These are phyloP conservation scores for Fragilaria radians DNA, from an alignment of 108 stramenopile species.

Conservation along the genomic window DNA sequence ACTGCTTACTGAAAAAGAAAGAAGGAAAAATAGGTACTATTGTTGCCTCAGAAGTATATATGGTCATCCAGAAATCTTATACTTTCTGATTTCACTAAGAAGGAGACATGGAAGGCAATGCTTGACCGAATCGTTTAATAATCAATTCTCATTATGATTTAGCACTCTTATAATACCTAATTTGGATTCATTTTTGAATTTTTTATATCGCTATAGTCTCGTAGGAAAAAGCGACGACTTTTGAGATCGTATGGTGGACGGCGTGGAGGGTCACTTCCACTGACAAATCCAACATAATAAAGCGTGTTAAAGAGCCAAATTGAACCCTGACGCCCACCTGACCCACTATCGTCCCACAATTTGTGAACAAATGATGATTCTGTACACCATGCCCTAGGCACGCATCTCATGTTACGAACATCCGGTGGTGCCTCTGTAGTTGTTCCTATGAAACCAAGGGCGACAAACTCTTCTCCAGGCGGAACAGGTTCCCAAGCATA, in stretches of 20 bases:
- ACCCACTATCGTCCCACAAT: constrained; percentile 89
- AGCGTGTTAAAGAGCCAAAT: constrained; percentile 88
- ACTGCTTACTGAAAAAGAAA: no score
- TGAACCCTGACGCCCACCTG: constrained; percentile 81
- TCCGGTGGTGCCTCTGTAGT: constrained; percentile 87
- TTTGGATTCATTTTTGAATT: constrained; percentile 27
- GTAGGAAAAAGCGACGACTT: constrained; percentile 78
- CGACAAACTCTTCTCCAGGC: constrained; percentile 92
- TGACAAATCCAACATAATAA: constrained; percentile 78
- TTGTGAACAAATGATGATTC: constrained; percentile 66
- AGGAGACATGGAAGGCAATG: no score
- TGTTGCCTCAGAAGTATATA: no score
- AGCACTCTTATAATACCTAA: constrained; percentile 14
- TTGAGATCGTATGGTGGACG: constrained; percentile 72
- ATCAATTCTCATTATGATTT: no score
- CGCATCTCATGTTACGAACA: constrained; percentile 85
- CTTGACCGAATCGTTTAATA: no score
- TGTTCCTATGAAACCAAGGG: constrained; percentile 91
- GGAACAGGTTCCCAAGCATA: constrained; percentile 97
- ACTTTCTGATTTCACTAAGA: no score
- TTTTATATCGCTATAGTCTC: constrained; percentile 72
- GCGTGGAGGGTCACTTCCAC: constrained; percentile 82
- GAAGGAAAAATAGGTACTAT: no score
- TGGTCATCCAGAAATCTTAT: no score
- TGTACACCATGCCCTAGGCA: constrained; percentile 84